Evolutionary conservation across 176 grass and related monocot species (phyloP).

Genomic region (Aegilops tauschii): DNA sequence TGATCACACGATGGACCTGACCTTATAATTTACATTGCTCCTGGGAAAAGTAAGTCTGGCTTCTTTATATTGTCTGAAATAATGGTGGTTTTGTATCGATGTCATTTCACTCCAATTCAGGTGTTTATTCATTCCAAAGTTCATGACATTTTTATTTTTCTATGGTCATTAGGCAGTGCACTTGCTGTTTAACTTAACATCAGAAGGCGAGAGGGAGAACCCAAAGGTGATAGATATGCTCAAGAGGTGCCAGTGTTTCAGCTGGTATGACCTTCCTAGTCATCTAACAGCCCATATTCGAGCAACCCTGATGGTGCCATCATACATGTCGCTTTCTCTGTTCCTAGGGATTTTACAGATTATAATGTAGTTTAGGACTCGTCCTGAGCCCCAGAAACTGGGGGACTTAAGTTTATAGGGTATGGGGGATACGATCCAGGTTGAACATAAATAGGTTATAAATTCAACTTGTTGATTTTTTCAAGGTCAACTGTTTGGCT

Average conservation of each 20-base stretch:
- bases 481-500: slow-evolving; percentile 20
- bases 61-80: slow-evolving; percentile 22
- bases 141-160: neutral
- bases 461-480: slow-evolving; percentile 13
- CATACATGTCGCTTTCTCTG: neutral
- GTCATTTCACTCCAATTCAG: neutral
- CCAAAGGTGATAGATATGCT: neutral
- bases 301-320: neutral
- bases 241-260: neutral
- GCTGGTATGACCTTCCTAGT: slow-evolving; percentile 1
- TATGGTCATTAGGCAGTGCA: neutral
- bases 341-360: neutral
- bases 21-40: slow-evolving; percentile 16
- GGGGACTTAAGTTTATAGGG: neutral
- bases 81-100: neutral
- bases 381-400: neutral
- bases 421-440: neutral
- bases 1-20: slow-evolving; percentile 25
- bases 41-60: neutral
- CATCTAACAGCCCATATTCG: neutral
- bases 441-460: slow-evolving; percentile 11
- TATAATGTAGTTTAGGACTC: neutral
- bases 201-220: neutral
- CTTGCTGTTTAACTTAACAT: neutral
- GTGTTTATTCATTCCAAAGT: neutral